Conservation (phyloP, 2,329 filamentous ascomycete genomes). For the Cercospora canescens region DNA sequence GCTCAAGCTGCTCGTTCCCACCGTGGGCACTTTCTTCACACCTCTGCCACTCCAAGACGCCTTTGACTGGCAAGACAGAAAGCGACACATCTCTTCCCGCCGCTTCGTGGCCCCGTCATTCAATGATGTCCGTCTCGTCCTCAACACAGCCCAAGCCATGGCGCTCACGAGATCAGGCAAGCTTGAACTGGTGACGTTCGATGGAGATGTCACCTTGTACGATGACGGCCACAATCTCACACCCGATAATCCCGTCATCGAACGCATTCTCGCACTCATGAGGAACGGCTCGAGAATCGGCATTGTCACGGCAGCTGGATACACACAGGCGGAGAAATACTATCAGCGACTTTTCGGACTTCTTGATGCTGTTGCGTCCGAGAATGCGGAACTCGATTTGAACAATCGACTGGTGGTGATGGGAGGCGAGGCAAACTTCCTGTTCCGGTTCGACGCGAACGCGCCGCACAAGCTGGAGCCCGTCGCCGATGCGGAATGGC, state of each 20-base stretch:
- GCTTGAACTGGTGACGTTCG: constrained; percentile 88
- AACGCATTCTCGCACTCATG: constrained; percentile 68
- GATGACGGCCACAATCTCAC: constrained; percentile 76
- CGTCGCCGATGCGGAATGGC: constrained; percentile 66
- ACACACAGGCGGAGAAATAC: constrained; percentile 84
- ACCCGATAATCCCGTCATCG: constrained; percentile 74
- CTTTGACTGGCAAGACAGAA: constrained; percentile 84
- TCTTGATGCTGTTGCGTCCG: constrained; percentile 69
- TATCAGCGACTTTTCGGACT: constrained; percentile 84
- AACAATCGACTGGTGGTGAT: constrained; percentile 69
- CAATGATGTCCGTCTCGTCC: constrained; percentile 89
- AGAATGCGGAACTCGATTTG: constrained; percentile 41
- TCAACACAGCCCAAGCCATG: constrained; percentile 95
- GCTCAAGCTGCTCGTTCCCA: constrained; percentile 86
- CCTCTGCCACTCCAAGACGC: constrained; percentile 74
- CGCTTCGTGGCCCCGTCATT: constrained; percentile 95
- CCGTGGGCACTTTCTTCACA: constrained; percentile 92
- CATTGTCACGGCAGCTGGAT: constrained; percentile 95
- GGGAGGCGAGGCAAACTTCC: constrained; percentile 94
- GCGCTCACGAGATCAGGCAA: constrained; percentile 73
- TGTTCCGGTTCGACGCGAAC: constrained; percentile 73
- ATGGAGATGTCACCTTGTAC: constrained; percentile 96
- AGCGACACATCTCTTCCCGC: constrained; percentile 82
- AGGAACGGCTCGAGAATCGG: constrained; percentile 78
- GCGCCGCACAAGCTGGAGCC: constrained; percentile 68